Percentiles rank a stretch among this genome's conserved stretches.
These are phyloP conservation scores for Mycena galericulata DNA, from an alignment of 768 basidiomycete species.

Conservation along the genomic window DNA sequence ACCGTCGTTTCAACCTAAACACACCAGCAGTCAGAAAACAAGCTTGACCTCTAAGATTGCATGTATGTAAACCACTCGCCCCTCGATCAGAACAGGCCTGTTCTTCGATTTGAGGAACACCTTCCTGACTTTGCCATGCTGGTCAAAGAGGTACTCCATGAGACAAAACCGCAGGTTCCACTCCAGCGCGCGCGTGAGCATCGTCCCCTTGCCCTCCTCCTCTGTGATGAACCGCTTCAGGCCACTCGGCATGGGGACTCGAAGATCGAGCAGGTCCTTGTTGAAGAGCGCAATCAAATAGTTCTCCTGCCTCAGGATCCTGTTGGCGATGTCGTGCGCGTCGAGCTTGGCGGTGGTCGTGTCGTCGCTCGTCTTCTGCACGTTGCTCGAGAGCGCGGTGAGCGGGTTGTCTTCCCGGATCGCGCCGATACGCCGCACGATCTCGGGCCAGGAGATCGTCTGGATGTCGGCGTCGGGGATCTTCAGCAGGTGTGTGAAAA, in stretches of 20 bases:
- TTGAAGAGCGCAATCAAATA: conserved; percentile 98
- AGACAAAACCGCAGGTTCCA: conserved; percentile 98
- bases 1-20: conserved; percentile 79
- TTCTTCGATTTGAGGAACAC: conserved; percentile 92
- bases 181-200: conserved; percentile 90
- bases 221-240: conserved; percentile 63
- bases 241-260: conserved; percentile 78
- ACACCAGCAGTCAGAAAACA: background rate
- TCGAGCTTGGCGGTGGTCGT: conserved; percentile 89
- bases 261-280: conserved; percentile 92
- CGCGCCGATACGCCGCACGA: conserved; percentile 89
- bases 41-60: no score
- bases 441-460: conserved; percentile 96
- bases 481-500: conserved; percentile 93
- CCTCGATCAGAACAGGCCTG: conserved; percentile 80
- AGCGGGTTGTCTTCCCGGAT: conserved; percentile 95
- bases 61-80: conserved; percentile 58
- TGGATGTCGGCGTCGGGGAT: conserved; percentile 98
- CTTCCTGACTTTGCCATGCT: conserved; percentile 89
- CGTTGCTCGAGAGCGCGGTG: conserved; percentile 83
- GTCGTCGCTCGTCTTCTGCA: conserved; percentile 64
- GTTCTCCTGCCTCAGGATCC: conserved; percentile 98
- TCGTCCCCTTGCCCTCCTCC: conserved; percentile 76
- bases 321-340: conserved; percentile 97
- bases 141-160: conserved; percentile 94